Base-by-base conservation (phyloP, 2,329 filamentous ascomycete species). In the Fusarium miscanthi region DNA sequence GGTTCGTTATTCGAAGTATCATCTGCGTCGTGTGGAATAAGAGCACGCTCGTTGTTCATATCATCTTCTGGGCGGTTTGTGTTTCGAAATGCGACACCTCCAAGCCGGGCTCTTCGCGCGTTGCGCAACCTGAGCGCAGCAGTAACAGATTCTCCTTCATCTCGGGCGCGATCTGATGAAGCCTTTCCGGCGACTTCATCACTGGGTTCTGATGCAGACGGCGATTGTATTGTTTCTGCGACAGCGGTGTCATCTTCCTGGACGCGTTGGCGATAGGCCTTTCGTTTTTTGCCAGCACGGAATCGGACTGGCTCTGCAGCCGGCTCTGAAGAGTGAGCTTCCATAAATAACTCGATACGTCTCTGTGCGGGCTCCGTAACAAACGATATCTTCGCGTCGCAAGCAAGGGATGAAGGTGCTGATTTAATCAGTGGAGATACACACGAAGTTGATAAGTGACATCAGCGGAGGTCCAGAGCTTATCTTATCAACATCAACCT, bases 261-360 rank as follows among this genome's bases (percentile, higher is more conserved):
- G 77, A 79, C 72, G 70, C 88, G 87, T 70, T 88, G 88, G 51
- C 89, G 85, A 71, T 89, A 88, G 9, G 83, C 81, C 77, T 90
- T 91, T 78, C 88, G 85, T 81, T 90, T 91, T 80, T 90, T 91
- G 66, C 83, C 77, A 35, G 82, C 83, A 42, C 89, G 88, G 73
- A 91, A 91, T 37, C 87, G 80, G 38, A 89, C 80, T 17, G 81
- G 80, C 49, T 77, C 73, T 53, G 62, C n/a, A 10, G 67, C 67
- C 63, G 52, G n/a, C 31, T 61, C 66, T 4, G 42, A 40, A 9
- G 63, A 49, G 27, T 59, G 58, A 7, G 77, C 65, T 23, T 81
- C 77, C 46, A 61, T 69, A n/a, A 13, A 30, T 46, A 40, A n/a
- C 13, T 43, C 17, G 31, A 31, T 70, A 16, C 17, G 23, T 23